Conservation (phyloP, 306 rosid genomes). For the Cicer arietinum region DNA sequence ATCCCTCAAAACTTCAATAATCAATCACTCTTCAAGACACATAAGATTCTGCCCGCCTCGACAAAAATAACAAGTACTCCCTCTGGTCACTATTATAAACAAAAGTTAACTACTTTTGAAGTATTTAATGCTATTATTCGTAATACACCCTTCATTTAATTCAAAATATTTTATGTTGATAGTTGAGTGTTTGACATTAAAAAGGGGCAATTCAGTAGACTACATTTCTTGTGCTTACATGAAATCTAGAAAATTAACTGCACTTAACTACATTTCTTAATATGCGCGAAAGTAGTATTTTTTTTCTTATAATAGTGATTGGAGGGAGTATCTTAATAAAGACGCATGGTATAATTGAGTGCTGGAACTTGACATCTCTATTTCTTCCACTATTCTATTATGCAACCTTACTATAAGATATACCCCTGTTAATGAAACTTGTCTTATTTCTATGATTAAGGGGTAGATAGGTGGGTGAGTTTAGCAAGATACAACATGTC, state of each 20-base stretch:
- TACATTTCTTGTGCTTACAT: too few relatives aligned
- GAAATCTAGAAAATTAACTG: too few relatives aligned
- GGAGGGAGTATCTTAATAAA: not conserved
- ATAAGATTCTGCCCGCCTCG: not conserved
- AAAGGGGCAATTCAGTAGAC: too few relatives aligned
- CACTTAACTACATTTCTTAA: too few relatives aligned
- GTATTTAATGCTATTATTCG: too few relatives aligned
- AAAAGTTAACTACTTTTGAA: too few relatives aligned
- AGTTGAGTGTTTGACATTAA: too few relatives aligned
- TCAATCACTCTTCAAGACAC: conserved; percentile 8
- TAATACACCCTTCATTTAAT: too few relatives aligned
- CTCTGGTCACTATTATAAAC: too few relatives aligned
- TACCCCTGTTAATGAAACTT: conserved; percentile 9
- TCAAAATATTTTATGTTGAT: too few relatives aligned
- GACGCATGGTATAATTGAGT: not conserved
- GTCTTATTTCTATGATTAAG: not conserved
- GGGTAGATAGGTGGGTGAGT: not conserved
- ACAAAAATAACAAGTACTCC: conserved; percentile 19
- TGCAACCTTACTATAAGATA: not conserved
- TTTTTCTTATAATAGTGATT: too few relatives aligned
- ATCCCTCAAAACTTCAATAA: conserved; percentile 3
- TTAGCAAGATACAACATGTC: not conserved
- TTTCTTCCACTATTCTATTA: not conserved
- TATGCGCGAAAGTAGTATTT: too few relatives aligned
- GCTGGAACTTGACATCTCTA: not conserved